Evolutionary conservation across 1,284 basidiomycete species (phyloP).

Genomic region (Apiotrichum akiyoshidainum): DNA sequence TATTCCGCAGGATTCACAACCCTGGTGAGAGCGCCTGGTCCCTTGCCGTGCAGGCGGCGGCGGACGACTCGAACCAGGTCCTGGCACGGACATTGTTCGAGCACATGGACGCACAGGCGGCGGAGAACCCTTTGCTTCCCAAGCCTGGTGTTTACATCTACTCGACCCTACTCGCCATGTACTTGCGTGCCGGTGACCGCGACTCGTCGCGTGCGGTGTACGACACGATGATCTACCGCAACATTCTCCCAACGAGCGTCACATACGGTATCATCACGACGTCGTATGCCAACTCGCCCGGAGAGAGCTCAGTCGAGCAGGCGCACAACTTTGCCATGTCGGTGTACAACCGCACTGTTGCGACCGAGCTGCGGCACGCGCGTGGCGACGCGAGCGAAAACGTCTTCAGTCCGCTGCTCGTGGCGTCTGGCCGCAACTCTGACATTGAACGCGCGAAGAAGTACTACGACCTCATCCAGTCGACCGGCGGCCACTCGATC

Average conservation of each 20-base stretch:
- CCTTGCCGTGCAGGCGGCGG: slow-evolving; percentile 76
- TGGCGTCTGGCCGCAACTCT: slow-evolving; percentile 28
- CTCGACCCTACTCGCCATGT: slow-evolving; percentile 81
- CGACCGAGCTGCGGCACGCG: slow-evolving; percentile 18
- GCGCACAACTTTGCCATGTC: slow-evolving; percentile 42
- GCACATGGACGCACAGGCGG: slow-evolving; percentile 58
- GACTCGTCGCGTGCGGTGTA: slow-evolving; percentile 65
- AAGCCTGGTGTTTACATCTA: slow-evolving; percentile 59
- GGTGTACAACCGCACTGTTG: slow-evolving; percentile 22
- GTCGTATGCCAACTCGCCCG: slow-evolving; percentile 45
- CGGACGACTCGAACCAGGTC: slow-evolving; percentile 67
- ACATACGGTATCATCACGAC: slow-evolving; percentile 70
- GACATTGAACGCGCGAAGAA: slow-evolving; percentile 56
- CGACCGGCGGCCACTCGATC: slow-evolving; percentile 13
- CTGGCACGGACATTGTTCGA: slow-evolving; percentile 66
- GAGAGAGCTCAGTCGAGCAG: slow-evolving; percentile 30
- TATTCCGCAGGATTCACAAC: slow-evolving; percentile 60
- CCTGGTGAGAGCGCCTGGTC: slow-evolving; percentile 59
- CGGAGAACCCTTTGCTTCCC: slow-evolving; percentile 35
- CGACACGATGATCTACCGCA: slow-evolving; percentile 67
- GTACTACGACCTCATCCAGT: slow-evolving; percentile 50
- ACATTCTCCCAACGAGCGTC: slow-evolving; percentile 66
- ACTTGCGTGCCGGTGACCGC: slow-evolving; percentile 62
- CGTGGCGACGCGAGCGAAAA: slow-evolving; percentile 32
- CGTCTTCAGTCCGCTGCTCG: slow-evolving; percentile 39